phyloP scores from a whole-genome alignment of 306 rosid species.

The Quercus parvula region DNA sequence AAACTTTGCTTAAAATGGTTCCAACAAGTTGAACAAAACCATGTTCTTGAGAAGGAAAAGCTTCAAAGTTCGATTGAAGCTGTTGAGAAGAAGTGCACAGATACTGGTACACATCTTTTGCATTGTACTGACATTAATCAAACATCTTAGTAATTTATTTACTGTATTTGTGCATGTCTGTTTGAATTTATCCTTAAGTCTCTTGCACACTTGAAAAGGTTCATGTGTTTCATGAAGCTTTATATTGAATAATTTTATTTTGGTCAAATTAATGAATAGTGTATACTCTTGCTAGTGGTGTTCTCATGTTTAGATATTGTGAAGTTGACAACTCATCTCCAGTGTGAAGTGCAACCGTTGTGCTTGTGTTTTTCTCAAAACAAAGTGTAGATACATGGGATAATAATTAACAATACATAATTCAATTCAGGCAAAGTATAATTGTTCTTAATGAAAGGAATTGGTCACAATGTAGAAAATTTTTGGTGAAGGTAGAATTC shows the following conservation, averaged over 20 bases:
- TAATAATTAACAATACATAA: too few relatives aligned
- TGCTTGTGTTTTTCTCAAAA: background rate
- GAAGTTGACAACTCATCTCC: background rate
- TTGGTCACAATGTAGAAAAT: too few relatives aligned
- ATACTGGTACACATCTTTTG: conserved; percentile 42
- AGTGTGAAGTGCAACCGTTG: background rate
- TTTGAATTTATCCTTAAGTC: background rate
- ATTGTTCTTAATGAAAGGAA: too few relatives aligned
- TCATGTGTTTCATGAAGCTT: background rate
- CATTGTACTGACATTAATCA: background rate
- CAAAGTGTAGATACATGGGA: background rate
- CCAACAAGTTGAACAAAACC: conserved; percentile 50
- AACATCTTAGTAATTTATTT: background rate
- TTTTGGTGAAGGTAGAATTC: too few relatives aligned
- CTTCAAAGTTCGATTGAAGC: conserved; percentile 54
- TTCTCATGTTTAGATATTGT: background rate
- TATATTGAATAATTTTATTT: background rate
- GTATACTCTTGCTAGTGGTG: too few relatives aligned
- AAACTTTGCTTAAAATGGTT: conserved; percentile 74
- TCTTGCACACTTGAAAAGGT: background rate
- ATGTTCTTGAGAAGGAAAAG: conserved; percentile 57
- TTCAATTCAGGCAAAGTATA: too few relatives aligned
- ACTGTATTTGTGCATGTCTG: background rate
- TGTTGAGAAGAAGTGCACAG: conserved; percentile 63
- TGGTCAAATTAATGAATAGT: too few relatives aligned